phyloP scores from a whole-genome alignment of 169 alveolate species.

The Theileria luwenshuni region DNA sequence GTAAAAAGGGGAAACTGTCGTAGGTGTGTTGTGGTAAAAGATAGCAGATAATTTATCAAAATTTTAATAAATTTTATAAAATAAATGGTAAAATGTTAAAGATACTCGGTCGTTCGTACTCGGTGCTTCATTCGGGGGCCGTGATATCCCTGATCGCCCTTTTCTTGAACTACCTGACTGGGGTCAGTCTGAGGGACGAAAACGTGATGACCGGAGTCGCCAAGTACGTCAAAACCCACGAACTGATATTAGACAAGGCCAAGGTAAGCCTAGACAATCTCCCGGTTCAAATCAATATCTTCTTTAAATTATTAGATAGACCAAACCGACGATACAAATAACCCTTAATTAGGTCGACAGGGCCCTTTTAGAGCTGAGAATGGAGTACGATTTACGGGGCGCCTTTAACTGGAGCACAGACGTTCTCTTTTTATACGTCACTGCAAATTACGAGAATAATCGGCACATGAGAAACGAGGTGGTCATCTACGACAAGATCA shows the following conservation, averaged over 20 bases:
- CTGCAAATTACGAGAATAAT: constrained; percentile 58
- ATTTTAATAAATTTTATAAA: background rate
- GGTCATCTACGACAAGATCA: constrained; percentile 52
- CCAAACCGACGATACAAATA: no score
- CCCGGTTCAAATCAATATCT: background rate
- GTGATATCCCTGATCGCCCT: constrained; percentile 46
- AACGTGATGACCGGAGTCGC: constrained; percentile 18
- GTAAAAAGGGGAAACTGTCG: no score
- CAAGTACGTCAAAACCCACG: constrained; percentile 43
- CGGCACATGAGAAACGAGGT: constrained; percentile 48
- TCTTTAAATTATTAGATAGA: no score
- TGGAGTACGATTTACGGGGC: constrained; percentile 58
- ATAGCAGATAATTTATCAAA: no score
- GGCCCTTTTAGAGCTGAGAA: constrained; percentile 48
- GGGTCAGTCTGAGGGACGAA: constrained; percentile 14
- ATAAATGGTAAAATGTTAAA: constrained; percentile 32
- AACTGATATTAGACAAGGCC: constrained; percentile 29
- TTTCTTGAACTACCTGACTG: constrained; percentile 44
- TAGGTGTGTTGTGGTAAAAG: no score
- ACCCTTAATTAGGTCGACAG: constrained; percentile 40
- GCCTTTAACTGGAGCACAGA: constrained; percentile 68
- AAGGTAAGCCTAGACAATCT: constrained; percentile 8
- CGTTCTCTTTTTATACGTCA: constrained; percentile 49
- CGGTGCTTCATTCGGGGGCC: constrained; percentile 44
- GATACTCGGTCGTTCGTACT: constrained; percentile 27